These are phyloP conservation scores for Ganoderma leucocontextum DNA, from an alignment of 1,284 basidiomycete genomes.

Conservation along the genomic window DNA sequence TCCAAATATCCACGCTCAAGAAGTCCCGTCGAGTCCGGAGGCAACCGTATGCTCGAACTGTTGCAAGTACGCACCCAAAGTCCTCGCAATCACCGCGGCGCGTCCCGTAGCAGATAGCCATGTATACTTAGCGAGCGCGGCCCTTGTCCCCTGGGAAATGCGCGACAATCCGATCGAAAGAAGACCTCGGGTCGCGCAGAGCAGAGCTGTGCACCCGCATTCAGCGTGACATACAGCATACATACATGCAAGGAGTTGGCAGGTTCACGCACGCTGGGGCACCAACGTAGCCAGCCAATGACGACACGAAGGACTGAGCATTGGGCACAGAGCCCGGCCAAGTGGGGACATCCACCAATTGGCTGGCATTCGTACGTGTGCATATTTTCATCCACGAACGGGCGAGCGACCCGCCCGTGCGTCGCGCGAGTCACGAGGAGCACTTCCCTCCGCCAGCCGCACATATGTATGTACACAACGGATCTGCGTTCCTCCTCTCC, in stretches of 20 bases:
- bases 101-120: neutral
- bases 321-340: neutral
- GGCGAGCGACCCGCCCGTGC: neutral
- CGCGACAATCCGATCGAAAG: constrained; percentile 11
- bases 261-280: too few species aligned
- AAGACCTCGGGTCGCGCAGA: neutral
- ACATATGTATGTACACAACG: neutral
- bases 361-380: too few species aligned
- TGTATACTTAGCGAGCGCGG: neutral
- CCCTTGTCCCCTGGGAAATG: neutral
- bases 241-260: neutral
- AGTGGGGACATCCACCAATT: too few species aligned
- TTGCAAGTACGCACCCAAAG: neutral
- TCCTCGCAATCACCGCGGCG: neutral
- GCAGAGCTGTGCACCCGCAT: neutral
- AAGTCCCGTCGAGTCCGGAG: neutral
- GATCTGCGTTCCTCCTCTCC: constrained; percentile 1
- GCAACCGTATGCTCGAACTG: neutral
- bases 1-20: neutral
- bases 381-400: neutral
- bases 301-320: neutral
- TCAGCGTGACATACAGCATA: neutral
- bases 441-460: neutral
- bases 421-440: neutral
- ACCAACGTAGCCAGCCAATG: constrained; percentile 8